phyloP scores from a whole-genome alignment of 331 rosid genomes.

The Malus hybrid region DNA sequence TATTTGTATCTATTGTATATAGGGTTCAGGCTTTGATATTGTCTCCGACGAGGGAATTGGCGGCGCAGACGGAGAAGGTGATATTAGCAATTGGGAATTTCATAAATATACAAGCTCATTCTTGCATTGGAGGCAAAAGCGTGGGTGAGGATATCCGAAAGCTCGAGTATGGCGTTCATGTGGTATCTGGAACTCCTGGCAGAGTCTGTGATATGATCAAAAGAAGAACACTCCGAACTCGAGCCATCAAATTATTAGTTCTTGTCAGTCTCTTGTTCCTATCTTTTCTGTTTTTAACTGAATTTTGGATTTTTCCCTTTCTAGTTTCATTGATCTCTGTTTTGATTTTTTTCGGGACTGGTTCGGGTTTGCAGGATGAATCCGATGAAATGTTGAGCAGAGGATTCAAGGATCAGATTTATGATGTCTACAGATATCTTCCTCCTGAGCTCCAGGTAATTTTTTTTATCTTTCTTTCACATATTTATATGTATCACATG shows the following conservation, averaged over 20 bases:
- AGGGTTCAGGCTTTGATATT: too few species aligned
- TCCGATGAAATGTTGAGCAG: constrained; percentile 99
- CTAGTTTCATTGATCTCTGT: not conserved
- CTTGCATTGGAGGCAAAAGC: too few species aligned
- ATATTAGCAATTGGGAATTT: too few species aligned
- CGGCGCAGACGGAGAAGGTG: too few species aligned
- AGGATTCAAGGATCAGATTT: constrained; percentile 97
- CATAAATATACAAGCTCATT: too few species aligned
- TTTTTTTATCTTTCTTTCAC: constrained; percentile 4
- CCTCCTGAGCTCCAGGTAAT: constrained; percentile 94
- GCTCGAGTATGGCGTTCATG: too few species aligned
- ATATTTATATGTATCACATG: not conserved
- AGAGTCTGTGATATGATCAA: too few species aligned
- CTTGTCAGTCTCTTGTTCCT: constrained; percentile 44
- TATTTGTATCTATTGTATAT: too few species aligned
- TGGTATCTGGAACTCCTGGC: too few species aligned
- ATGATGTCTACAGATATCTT: constrained; percentile 92
- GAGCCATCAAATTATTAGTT: constrained; percentile 55
- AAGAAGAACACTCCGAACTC: too few species aligned
- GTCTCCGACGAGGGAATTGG: too few species aligned
- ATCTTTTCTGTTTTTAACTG: not conserved
- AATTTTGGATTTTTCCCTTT: not conserved
- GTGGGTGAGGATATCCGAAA: too few species aligned
- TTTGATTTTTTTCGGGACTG: not conserved
- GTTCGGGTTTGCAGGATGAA: constrained; percentile 56